These are phyloP conservation scores for Endogone sp. DNA, from an alignment of 192 early-diverging fungal species.

Conservation along the genomic window DNA sequence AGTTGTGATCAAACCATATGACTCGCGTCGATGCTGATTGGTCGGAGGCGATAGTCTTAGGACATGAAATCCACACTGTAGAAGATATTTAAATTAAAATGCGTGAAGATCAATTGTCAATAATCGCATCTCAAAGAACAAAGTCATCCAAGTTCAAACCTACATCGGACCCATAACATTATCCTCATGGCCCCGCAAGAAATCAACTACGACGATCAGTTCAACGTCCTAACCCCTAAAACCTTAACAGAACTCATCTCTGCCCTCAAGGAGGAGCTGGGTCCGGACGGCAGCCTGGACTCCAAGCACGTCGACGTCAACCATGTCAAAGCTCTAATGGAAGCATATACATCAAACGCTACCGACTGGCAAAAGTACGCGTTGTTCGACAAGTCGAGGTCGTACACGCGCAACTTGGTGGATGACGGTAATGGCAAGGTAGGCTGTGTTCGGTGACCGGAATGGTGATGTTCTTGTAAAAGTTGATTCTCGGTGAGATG, in stretches of 20 bases:
- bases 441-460: neutral
- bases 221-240: conserved; percentile 10
- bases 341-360: conserved; percentile 56
- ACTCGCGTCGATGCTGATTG: too few relatives aligned
- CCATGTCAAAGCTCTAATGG: conserved; percentile 63
- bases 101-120: too few relatives aligned
- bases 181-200: neutral
- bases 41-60: too few relatives aligned
- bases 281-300: conserved; percentile 49
- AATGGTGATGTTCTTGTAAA: neutral
- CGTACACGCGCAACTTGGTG: conserved; percentile 86
- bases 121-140: too few relatives aligned
- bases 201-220: neutral
- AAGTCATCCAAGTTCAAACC: too few relatives aligned
- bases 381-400: conserved; percentile 60
- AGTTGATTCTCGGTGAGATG: neutral
- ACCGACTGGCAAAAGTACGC: conserved; percentile 76
- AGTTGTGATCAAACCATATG: too few relatives aligned
- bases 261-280: conserved; percentile 48
- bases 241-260: conserved; percentile 41
- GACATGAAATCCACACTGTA: too few relatives aligned
- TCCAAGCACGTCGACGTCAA: conserved; percentile 50
- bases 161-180: too few relatives aligned
- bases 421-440: conserved; percentile 85
- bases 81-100: too few relatives aligned